Percentiles rank a stretch among this genome's conserved stretches.
phyloP scores from a whole-genome alignment of 495 filamentous ascomycete genomes.

The Melanomma pulvis-pyrius region DNA sequence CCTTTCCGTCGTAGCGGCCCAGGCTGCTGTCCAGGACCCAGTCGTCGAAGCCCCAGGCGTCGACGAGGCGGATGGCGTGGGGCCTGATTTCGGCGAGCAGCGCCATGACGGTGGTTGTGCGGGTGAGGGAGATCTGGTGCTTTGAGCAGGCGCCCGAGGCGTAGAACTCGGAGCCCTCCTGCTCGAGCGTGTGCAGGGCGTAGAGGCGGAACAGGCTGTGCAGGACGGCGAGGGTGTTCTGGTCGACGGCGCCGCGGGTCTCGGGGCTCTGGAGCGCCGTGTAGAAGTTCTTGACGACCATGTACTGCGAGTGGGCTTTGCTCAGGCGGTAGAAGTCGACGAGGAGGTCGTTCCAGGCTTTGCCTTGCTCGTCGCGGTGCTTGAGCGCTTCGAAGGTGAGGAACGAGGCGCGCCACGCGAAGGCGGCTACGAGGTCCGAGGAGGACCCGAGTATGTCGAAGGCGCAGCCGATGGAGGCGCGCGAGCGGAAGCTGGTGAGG shows the following conservation, averaged over 20 bases:
- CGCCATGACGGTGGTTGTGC: conserved; percentile 63
- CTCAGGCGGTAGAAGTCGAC: conserved; percentile 74
- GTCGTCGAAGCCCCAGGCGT: conserved; percentile 69
- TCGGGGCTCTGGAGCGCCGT: conserved; percentile 55
- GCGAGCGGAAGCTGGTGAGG: conserved; percentile 60
- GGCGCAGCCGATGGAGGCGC: conserved; percentile 66
- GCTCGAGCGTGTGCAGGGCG: conserved; percentile 66
- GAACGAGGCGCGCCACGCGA: conserved; percentile 70
- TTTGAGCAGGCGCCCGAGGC: conserved; percentile 63
- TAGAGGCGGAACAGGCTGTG: conserved; percentile 68
- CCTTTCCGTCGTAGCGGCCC: conserved; percentile 66
- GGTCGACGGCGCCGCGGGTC: conserved; percentile 46
- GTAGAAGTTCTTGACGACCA: conserved; percentile 73
- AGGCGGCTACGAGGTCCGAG: conserved; percentile 65
- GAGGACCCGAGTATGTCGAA: conserved; percentile 68
- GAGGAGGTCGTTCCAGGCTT: conserved; percentile 69
- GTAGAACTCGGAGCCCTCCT: conserved; percentile 68
- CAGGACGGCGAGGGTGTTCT: conserved; percentile 56
- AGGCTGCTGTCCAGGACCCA: conserved; percentile 69
- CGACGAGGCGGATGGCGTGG: conserved; percentile 66
- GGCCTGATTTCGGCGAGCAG: conserved; percentile 68
- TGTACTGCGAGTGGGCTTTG: conserved; percentile 69
- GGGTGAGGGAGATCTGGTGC: conserved; percentile 64
- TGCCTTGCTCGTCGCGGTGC: conserved; percentile 69
- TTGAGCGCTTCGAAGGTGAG: conserved; percentile 72